Conservation (phyloP, 768 basidiomycete species). For the Pulveroboletus sp. region DNA sequence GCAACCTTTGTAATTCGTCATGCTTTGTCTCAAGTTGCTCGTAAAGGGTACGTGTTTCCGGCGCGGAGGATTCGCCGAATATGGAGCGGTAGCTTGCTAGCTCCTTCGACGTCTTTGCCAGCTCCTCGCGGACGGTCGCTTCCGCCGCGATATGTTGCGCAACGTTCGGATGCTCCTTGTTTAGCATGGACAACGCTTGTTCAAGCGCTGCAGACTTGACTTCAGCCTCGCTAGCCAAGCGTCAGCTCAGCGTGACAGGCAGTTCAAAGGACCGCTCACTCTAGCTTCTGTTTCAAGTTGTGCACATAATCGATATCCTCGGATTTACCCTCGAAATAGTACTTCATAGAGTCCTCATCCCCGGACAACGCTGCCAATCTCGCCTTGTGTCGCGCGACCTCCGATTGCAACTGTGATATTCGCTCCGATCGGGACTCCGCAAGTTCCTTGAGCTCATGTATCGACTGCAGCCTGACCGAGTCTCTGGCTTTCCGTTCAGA, state of each 20-base stretch:
- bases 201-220: constrained; percentile 47
- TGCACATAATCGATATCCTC: constrained; percentile 50
- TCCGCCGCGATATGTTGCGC: constrained; percentile 47
- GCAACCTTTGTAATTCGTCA: constrained; percentile 56
- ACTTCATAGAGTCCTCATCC: constrained; percentile 66
- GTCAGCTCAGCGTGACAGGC: constrained; percentile 11
- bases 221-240: constrained; percentile 46
- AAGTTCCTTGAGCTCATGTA: constrained; percentile 61
- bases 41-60: constrained; percentile 49
- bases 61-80: constrained; percentile 52
- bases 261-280: constrained; percentile 37
- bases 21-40: constrained; percentile 62
- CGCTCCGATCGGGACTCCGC: constrained; percentile 70
- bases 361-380: constrained; percentile 71
- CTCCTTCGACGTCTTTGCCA: constrained; percentile 42
- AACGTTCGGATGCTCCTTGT: constrained; percentile 50
- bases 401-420: constrained; percentile 63
- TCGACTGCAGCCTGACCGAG: constrained; percentile 47
- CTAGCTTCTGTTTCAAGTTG: constrained; percentile 48
- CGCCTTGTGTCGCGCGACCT: constrained; percentile 67
- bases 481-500: constrained; percentile 67
- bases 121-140: constrained; percentile 44
- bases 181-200: constrained; percentile 41
- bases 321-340: constrained; percentile 55
- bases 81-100: constrained; percentile 59